Base-by-base conservation (phyloP, 2,329 filamentous ascomycete genomes). In the Leptodontidium sp. region DNA sequence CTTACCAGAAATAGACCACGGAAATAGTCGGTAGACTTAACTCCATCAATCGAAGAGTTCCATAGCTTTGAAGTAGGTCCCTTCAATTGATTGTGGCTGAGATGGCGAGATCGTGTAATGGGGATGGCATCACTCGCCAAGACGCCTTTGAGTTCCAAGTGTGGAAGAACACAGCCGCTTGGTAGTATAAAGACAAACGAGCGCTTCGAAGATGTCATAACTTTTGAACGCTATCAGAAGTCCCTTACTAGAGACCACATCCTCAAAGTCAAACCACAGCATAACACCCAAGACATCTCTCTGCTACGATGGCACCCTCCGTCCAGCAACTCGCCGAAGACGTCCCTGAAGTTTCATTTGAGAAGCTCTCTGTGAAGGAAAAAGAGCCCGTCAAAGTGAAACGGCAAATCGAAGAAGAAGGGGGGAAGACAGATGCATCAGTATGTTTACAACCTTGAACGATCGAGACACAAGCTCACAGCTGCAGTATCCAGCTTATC, bases 401-500 rank as follows among this genome's bases (percentile, higher is more conserved):
- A 49, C 66, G 69, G 61, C 69, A 73, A 66, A 74, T 72, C 24
- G 71, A 74, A 12, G 53, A 69, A 11, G 71, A 74, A 62, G 73
- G 70, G 49, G 73, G 72, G 2, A 74, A 70, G 32, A 73, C 72
- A 14, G 67, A 67, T 47, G 71, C 72, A 38, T 72, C 65, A 58
- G 71, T 68, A 58, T 17, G 14, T 61, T 12, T 26, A 1, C 24
- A 29, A 5, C 24, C 40, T 4, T 7, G 9, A 21, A 21, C 21
- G 15, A 29, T 8, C 55, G 24, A 32, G 14, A 21, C 12, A 21
- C 40, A 21, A 24, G 9, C 35, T 55, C 8, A 17, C 12, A 15
- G n/a, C 17, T 38, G 1, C 29, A 87, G 75, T 93, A 92, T 72
- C 89, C 89, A 2, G 83, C 92, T 74, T 94, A 94, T 77, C 84